phyloP scores from a whole-genome alignment of 129 eudicot genomes.

The Glebionis coronaria region DNA sequence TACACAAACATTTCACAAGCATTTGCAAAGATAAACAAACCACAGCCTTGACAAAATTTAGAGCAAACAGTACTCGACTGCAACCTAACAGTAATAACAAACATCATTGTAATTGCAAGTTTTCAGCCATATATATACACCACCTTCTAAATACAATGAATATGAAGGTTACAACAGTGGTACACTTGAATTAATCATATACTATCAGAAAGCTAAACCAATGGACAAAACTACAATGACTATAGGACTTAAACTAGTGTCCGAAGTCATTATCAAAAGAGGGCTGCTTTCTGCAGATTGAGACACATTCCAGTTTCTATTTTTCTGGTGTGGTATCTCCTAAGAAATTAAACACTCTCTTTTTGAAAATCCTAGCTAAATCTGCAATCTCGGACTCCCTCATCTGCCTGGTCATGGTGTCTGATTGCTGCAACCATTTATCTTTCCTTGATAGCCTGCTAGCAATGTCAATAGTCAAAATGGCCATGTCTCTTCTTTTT shows the following conservation, averaged over 20 bases:
- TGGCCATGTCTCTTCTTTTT: slow-evolving; percentile 54
- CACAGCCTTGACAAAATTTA: too few species aligned
- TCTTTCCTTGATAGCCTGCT: slow-evolving; percentile 49
- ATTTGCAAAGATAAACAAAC: too few species aligned
- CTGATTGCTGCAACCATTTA: slow-evolving; percentile 41
- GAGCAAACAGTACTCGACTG: too few species aligned
- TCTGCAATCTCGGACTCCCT: slow-evolving; percentile 66
- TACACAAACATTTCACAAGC: too few species aligned
- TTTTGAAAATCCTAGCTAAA: slow-evolving; percentile 63
- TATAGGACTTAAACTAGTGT: slow-evolving; percentile 3
- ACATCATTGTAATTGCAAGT: background rate
- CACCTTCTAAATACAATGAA: background rate
- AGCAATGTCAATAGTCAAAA: slow-evolving; percentile 59
- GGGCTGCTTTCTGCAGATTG: background rate
- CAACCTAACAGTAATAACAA: too few species aligned
- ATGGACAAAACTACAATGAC: background rate
- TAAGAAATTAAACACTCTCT: slow-evolving; percentile 50
- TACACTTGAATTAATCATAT: slow-evolving; percentile 2
- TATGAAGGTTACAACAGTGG: slow-evolving; percentile 17
- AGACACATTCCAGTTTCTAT: background rate
- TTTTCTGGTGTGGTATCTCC: slow-evolving; percentile 42
- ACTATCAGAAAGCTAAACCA: background rate
- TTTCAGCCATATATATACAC: slow-evolving; percentile 21
- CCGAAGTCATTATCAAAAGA: slow-evolving; percentile 6
- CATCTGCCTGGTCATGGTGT: slow-evolving; percentile 39